These are phyloP conservation scores for Hymenoscyphus scutula DNA, from an alignment of 2,329 filamentous ascomycete genomes.

Conservation along the genomic window DNA sequence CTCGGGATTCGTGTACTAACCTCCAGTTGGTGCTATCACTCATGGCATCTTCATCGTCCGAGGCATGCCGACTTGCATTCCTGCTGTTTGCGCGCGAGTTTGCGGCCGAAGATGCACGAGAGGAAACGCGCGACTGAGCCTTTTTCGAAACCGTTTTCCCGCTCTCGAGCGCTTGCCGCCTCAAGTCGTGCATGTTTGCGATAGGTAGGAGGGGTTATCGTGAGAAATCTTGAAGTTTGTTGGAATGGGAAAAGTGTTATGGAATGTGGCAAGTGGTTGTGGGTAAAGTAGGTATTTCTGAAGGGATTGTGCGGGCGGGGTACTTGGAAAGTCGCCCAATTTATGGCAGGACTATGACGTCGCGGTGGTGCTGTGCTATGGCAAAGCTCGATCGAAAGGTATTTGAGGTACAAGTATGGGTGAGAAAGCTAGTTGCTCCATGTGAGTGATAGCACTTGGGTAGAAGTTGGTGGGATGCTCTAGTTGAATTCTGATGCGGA, in stretches of 20 bases:
- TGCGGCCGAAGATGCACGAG: constrained; percentile 47
- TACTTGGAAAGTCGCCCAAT: constrained; percentile 4
- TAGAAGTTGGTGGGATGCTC: neutral
- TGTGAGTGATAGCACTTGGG: constrained; percentile 14
- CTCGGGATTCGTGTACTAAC: constrained; percentile 31
- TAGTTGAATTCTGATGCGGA: too few relatives aligned
- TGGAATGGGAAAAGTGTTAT: neutral
- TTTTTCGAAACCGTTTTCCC: constrained; percentile 59
- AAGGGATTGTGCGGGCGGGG: constrained; percentile 20
- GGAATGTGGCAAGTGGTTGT: neutral
- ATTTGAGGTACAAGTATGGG: constrained; percentile 18
- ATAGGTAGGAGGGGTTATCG: neutral
- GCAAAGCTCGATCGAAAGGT: constrained; percentile 21
- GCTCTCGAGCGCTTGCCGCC: constrained; percentile 55
- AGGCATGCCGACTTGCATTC: constrained; percentile 47
- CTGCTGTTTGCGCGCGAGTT: constrained; percentile 48
- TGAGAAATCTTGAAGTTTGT: neutral
- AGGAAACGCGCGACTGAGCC: constrained; percentile 48
- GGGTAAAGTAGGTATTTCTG: neutral
- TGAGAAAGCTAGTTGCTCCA: constrained; percentile 21
- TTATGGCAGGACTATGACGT: neutral
- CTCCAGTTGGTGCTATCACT: constrained; percentile 56
- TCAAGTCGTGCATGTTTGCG: constrained; percentile 44
- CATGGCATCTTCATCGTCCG: constrained; percentile 52
- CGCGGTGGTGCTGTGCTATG: constrained; percentile 22